phyloP scores from a whole-genome alignment of 192 early-diverging fungal species.

The Mortierella hygrophila region DNA sequence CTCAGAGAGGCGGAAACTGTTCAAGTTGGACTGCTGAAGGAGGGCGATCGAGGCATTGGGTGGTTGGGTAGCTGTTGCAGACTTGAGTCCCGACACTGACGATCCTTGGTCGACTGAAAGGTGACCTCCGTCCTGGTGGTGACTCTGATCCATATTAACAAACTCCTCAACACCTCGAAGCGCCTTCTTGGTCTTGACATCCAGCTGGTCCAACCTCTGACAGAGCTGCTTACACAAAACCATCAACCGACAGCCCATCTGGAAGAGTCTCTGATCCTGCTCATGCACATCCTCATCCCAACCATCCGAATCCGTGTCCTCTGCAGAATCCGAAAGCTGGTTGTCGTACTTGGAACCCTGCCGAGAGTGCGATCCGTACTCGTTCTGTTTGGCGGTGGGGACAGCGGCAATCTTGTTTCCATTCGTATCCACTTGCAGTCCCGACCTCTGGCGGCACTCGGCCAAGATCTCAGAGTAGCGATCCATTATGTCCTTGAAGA shows the following conservation, averaged over 20 bases:
- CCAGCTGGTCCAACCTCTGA: conserved; percentile 58
- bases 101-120: conserved; percentile 15
- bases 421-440: conserved; percentile 44
- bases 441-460: conserved; percentile 55
- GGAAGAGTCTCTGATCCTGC: conserved; percentile 74
- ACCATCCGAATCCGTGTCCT: conserved; percentile 58
- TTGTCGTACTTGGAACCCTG: conserved; percentile 17
- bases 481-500: conserved; percentile 60
- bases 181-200: conserved; percentile 48
- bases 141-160: conserved; percentile 21
- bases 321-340: conserved; percentile 24
- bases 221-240: conserved; percentile 62
- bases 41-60: conserved; percentile 57
- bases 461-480: conserved; percentile 58
- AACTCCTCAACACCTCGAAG: conserved; percentile 38
- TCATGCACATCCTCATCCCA: conserved; percentile 61
- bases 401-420: neutral
- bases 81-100: conserved; percentile 8
- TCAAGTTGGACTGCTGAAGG: conserved; percentile 65
- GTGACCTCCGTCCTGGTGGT: conserved; percentile 23
- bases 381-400: neutral
- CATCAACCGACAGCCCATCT: conserved; percentile 74
- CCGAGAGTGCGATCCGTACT: conserved; percentile 6
- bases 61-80: conserved; percentile 4
- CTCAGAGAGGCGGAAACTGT: conserved; percentile 61